Percentiles rank a stretch among this genome's conserved stretches.
Evolutionary conservation across 768 basidiomycete species (phyloP).

Genomic region (Lactifluus echinatus): DNA sequence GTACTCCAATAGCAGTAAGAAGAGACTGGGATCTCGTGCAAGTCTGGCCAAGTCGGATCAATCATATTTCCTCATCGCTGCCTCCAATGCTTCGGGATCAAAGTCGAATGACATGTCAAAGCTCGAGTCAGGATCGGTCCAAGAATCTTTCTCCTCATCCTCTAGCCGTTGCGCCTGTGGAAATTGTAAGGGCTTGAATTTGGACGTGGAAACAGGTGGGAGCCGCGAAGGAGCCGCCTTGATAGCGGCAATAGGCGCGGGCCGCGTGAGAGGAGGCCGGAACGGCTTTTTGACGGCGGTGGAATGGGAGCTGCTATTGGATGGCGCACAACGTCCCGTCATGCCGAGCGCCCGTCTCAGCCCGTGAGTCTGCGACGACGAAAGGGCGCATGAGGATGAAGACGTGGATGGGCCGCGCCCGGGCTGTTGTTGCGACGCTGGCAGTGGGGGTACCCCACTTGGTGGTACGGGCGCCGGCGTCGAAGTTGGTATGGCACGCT

Average conservation of each 20-base stretch:
- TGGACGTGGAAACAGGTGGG: background rate
- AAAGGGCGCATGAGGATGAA: background rate
- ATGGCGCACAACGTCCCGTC: background rate
- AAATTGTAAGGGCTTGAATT: background rate
- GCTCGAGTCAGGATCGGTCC: conserved; percentile 12
- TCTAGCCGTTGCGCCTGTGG: background rate
- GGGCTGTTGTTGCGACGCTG: too few species aligned
- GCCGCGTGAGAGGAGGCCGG: conserved; percentile 1
- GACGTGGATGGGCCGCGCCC: background rate
- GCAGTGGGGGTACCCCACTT: too few species aligned
- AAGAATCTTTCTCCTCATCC: background rate
- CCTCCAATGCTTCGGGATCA: conserved; percentile 14
- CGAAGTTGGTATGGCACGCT: background rate
- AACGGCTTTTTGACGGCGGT: conserved; percentile 7
- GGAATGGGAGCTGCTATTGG: background rate
- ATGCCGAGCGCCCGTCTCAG: conserved; percentile 6
- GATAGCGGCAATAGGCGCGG: background rate
- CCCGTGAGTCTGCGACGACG: background rate
- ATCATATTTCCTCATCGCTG: conserved; percentile 7
- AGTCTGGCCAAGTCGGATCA: background rate
- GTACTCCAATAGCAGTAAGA: too few species aligned
- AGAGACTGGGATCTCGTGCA: too few species aligned
- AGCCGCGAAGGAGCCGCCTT: too few species aligned
- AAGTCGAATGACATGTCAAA: conserved; percentile 14
- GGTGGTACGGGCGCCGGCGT: too few species aligned